Evolutionary conservation across 2,329 filamentous ascomycete genomes (phyloP).

Genomic region (Didymella glomerata): DNA sequence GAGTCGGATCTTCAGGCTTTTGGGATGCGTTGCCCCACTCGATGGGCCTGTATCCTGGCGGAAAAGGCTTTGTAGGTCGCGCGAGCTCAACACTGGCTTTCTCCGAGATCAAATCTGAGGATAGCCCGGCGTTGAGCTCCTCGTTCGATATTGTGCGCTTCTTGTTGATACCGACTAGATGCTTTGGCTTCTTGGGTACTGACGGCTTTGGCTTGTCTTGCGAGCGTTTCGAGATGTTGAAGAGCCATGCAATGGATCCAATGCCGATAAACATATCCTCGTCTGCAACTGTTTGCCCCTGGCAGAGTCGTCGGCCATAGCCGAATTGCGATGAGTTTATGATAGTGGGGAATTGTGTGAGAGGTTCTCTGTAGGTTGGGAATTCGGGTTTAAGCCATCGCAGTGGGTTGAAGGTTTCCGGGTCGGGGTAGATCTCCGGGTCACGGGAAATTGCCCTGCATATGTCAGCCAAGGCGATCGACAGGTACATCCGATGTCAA

Average conservation of each 20-base stretch:
- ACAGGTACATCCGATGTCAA: neutral
- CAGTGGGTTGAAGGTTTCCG: conserved; percentile 70
- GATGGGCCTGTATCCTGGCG: conserved; percentile 32
- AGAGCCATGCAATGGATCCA: conserved; percentile 57
- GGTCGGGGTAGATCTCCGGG: conserved; percentile 65
- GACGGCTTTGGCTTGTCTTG: conserved; percentile 23
- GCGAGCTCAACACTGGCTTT: conserved; percentile 30
- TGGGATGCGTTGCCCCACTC: conserved; percentile 36
- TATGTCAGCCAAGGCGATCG: conserved; percentile 21
- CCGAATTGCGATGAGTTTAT: conserved; percentile 64
- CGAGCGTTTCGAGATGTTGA: conserved; percentile 48
- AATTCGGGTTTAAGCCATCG: conserved; percentile 67
- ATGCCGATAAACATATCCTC: conserved; percentile 54
- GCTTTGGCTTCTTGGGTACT: conserved; percentile 25
- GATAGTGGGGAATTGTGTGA: conserved; percentile 61
- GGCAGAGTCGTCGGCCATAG: conserved; percentile 61
- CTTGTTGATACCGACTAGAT: conserved; percentile 39
- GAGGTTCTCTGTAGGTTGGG: conserved; percentile 63
- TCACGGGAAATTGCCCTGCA: conserved; percentile 62
- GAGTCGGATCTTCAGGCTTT: conserved; percentile 52
- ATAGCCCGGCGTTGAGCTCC: conserved; percentile 47
- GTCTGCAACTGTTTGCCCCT: conserved; percentile 54
- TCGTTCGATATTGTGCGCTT: conserved; percentile 49
- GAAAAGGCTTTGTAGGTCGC: conserved; percentile 10
- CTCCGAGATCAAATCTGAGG: conserved; percentile 32